Percentiles rank a stretch among this genome's conserved stretches.
These are phyloP conservation scores for Colletotrichum viniferum DNA, from an alignment of 2,329 filamentous ascomycete genomes.

Conservation along the genomic window DNA sequence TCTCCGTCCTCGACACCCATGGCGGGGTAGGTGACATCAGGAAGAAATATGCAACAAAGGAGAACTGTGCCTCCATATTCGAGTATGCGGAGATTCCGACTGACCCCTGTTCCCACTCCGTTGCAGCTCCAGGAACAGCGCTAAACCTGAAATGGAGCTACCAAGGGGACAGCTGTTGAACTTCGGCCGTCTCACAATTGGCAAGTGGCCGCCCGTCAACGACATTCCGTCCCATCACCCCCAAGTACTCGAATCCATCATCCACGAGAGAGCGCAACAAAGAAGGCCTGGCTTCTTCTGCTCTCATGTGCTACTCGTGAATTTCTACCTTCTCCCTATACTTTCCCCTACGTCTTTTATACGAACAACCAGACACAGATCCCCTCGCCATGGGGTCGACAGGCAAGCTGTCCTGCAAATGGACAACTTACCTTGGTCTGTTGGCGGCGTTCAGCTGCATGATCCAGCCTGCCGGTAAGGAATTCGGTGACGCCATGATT, in stretches of 20 bases:
- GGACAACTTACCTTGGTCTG: constrained; percentile 68
- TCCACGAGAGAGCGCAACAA: constrained; percentile 8
- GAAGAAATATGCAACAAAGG: not conserved
- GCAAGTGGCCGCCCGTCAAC: not conserved
- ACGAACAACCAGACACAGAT: constrained; percentile 3
- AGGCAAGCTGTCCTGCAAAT: constrained; percentile 59
- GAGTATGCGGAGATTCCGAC: not conserved
- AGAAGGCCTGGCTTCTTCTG: constrained; percentile 11
- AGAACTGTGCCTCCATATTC: not conserved
- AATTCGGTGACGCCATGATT: not conserved
- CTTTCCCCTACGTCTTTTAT: not conserved
- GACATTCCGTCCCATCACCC: not conserved
- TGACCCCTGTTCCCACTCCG: not conserved
- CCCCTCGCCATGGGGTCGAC: constrained; percentile 52
- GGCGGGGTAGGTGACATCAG: constrained; percentile 1
- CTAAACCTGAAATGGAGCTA: constrained; percentile 23
- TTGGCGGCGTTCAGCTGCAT: constrained; percentile 63
- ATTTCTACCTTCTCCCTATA: not conserved
- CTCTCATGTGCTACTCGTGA: not conserved
- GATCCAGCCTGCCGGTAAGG: constrained; percentile 68
- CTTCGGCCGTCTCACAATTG: constrained; percentile 10
- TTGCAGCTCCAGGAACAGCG: not conserved
- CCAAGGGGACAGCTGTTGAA: constrained; percentile 31
- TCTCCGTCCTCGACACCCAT: not conserved
- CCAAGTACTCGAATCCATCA: not conserved